Evolutionary conservation across 768 basidiomycete genomes (phyloP), one percentile per base, ranked within the genome.

Genomic region (Mycena polygramma): DNA sequence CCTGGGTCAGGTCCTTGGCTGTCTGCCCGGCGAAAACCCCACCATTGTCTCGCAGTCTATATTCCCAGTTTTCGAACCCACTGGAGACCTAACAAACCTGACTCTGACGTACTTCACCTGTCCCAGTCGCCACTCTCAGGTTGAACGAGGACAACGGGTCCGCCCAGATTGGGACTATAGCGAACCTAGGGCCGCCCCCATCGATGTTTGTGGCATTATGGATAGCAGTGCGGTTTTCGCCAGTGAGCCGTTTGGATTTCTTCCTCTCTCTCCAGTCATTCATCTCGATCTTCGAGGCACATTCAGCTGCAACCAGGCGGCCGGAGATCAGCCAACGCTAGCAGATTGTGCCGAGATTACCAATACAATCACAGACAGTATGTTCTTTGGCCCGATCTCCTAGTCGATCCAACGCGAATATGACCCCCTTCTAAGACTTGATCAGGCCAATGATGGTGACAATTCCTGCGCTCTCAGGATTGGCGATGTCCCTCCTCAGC

Each of bases 21-120:
- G n/a, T n/a, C n/a, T n/a, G n/a, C n/a, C n/a, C n/a, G n/a, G n/a
- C n/a, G n/a, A n/a, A n/a, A n/a, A n/a, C n/a, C n/a, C n/a, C n/a
- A n/a, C n/a, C n/a, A n/a, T n/a, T n/a, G n/a, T n/a, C n/a, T n/a
- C n/a, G n/a, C n/a, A n/a, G n/a, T n/a, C n/a, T n/a, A n/a, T n/a
- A n/a, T n/a, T n/a, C n/a, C n/a, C n/a, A n/a, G n/a, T n/a, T n/a
- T n/a, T n/a, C n/a, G n/a, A n/a, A n/a, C n/a, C n/a, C n/a, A n/a
- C n/a, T n/a, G n/a, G n/a, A n/a, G n/a, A n/a, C n/a, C n/a, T n/a
- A n/a, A n/a, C n/a, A n/a, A n/a, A n/a, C n/a, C n/a, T n/a, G n/a
- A n/a, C n/a, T n/a, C n/a, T n/a, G n/a, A 60, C 57, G 7, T 53
- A 43, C 41, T 67, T 59, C 53, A 59, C 57, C 11, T 67, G 66